Conservation (phyloP, 495 filamentous ascomycete species). For the Extremus antarcticus region DNA sequence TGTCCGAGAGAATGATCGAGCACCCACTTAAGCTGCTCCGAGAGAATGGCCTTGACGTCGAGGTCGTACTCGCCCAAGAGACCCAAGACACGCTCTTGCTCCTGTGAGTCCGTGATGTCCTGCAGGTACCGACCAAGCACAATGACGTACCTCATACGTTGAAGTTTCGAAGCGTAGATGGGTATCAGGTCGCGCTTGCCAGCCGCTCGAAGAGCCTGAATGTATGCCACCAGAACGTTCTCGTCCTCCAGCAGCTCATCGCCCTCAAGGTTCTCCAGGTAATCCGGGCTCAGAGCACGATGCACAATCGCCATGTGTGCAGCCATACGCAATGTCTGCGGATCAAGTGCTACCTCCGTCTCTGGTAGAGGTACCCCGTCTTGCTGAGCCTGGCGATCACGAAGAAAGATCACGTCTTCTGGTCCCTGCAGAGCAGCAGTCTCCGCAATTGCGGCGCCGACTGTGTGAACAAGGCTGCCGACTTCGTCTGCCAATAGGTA, state of each 20-base stretch:
- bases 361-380: background rate
- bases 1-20: constrained; percentile 3
- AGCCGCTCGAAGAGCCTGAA: constrained; percentile 59
- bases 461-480: constrained; percentile 6
- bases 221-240: constrained; percentile 66
- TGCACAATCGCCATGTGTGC: constrained; percentile 33
- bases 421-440: background rate
- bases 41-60: constrained; percentile 42
- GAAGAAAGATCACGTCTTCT: background rate
- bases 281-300: constrained; percentile 3
- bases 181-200: constrained; percentile 67
- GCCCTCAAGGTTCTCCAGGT: background rate
- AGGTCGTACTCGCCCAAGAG: constrained; percentile 46
- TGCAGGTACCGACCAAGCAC: constrained; percentile 48
- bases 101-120: constrained; percentile 38
- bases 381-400: background rate
- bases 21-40: constrained; percentile 22
- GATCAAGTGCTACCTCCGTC: constrained; percentile 8
- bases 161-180: constrained; percentile 72
- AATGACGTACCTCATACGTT: constrained; percentile 36
- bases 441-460: constrained; percentile 12
- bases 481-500: constrained; percentile 47
- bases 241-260: constrained; percentile 35
- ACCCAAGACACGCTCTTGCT: constrained; percentile 38
- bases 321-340: constrained; percentile 22